Conservation (phyloP, 805 yeast genomes). For the Cyberlindnera nakhonratchasimensis region DNA sequence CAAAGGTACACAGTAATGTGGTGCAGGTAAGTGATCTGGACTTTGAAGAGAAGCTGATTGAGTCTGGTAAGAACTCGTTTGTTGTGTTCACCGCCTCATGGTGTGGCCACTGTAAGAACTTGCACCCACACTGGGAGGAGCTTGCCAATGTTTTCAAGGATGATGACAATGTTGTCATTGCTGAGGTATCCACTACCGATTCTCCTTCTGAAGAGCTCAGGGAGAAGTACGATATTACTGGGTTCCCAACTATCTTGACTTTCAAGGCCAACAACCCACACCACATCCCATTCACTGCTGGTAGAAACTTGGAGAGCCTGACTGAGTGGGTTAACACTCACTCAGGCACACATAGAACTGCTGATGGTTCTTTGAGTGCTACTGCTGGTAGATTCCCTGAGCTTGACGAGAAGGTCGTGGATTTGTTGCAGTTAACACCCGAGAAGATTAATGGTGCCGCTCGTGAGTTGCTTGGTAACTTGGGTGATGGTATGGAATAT, state of each 20-base stretch:
- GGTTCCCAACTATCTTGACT: constrained; percentile 50
- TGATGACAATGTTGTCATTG: constrained; percentile 39
- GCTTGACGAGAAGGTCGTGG: constrained; percentile 23
- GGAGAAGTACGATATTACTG: constrained; percentile 37
- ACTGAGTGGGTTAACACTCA: constrained; percentile 49
- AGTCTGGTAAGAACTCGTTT: constrained; percentile 20
- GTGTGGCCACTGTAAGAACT: constrained; percentile 51
- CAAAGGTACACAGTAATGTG: constrained; percentile 22
- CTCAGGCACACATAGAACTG: constrained; percentile 34
- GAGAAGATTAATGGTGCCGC: constrained; percentile 26
- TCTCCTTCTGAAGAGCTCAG: constrained; percentile 42
- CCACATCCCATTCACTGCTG: constrained; percentile 32
- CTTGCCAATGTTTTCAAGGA: constrained; percentile 43
- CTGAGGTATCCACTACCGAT: constrained; percentile 41
- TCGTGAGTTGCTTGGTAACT: constrained; percentile 30
- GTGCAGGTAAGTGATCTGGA: constrained; percentile 28
- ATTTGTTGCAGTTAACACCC: constrained; percentile 27
- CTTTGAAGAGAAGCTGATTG: constrained; percentile 35
- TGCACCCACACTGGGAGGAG: constrained; percentile 44
- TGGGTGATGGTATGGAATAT: constrained; percentile 36
- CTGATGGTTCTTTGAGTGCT: constrained; percentile 34
- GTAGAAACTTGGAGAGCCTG: constrained; percentile 46
- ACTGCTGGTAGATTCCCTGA: constrained; percentile 26
- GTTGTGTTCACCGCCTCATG: constrained; percentile 48
- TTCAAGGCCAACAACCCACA: constrained; percentile 37